These are phyloP conservation scores for Hypoxylon sp. DNA, from an alignment of 2,329 filamentous ascomycete genomes.

Conservation along the genomic window DNA sequence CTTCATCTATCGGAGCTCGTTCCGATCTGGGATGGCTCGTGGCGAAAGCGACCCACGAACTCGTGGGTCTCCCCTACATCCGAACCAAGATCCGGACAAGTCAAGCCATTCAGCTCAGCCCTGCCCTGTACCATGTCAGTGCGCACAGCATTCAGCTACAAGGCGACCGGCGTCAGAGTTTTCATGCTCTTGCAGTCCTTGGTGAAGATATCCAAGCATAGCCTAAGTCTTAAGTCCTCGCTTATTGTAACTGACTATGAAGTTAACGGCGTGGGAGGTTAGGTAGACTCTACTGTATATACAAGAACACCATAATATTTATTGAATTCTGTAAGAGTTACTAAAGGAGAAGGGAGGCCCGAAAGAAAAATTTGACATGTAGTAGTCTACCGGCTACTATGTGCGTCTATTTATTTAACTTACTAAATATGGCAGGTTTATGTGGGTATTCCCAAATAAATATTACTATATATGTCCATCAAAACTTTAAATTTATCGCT, in stretches of 20 bases:
- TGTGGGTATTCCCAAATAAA: slow-evolving; percentile 21
- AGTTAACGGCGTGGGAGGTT: background rate
- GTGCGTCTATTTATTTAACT: slow-evolving; percentile 6
- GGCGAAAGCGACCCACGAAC: slow-evolving; percentile 8
- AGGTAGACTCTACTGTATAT: background rate
- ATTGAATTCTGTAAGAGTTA: background rate
- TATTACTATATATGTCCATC: background rate
- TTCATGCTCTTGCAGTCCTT: background rate
- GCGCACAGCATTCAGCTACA: slow-evolving; percentile 17
- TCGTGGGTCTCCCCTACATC: slow-evolving; percentile 28
- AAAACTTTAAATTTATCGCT: slow-evolving; percentile 27
- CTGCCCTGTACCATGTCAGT: slow-evolving; percentile 20
- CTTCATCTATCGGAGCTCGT: background rate
- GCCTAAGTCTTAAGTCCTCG: background rate
- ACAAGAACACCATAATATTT: background rate
- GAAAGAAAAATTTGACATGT: slow-evolving; percentile 12
- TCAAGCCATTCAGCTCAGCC: slow-evolving; percentile 30
- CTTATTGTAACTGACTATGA: slow-evolving; percentile 2
- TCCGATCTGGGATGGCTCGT: slow-evolving; percentile 19
- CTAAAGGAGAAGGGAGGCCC: background rate
- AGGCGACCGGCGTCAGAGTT: background rate
- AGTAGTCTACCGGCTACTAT: slow-evolving; percentile 10
- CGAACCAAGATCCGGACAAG: slow-evolving; percentile 29
- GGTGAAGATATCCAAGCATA: slow-evolving; percentile 1
- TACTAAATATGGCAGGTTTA: slow-evolving; percentile 20